Base-by-base conservation (phyloP, 805 yeast species). In the Saccharomyces paradoxus region DNA sequence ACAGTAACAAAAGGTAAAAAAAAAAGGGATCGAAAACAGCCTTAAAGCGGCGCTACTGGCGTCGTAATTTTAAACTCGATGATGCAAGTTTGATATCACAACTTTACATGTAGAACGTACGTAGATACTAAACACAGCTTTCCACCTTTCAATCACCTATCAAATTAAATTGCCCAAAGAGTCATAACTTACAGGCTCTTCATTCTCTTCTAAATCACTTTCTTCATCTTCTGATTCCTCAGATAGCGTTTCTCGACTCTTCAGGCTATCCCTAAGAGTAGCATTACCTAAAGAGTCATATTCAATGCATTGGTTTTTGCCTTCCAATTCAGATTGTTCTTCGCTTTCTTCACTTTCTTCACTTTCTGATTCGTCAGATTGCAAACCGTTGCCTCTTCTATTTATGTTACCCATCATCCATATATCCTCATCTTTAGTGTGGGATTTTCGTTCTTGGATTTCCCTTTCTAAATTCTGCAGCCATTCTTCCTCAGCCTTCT, bases 401-500 rank as follows among this genome's bases (percentile, higher is more conserved):
- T 89, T 89, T 3, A 86, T 84, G 62, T 87, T 87, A 0, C 96
- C 96, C 73, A 82, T 78, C 70, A 79, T 73, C 95, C 95, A 88
- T 4, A 86, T 69, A 68, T 87, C 96, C 17, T 74, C 82, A 9
- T 71, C 77, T 24, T 73, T 74, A 2, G 77, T 75, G 52, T 74
- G 75, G 52, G 74, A 77, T 64, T 83, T 83, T 56, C 92, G 74
- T 51, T 82, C 83, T 58, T 76, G 75, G 21, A 78, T 80, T 62
- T 88, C 96, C 53, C 73, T 71, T 56, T 89, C 94, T 14, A 88
- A 72, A 62, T 76, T 77, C 24, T 75, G 82, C 61, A 94, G 69
- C 86, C 94, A 92, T 29, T 72, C 81, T 12, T 82, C 81, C 70
- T 94, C 92, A 0, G 90, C 96, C 46, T 65, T 70, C 50, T 77